Percentiles rank a stretch among this genome's conserved stretches.
phyloP scores from a whole-genome alignment of 2,329 filamentous ascomycete genomes.

The Paraphaeosphaeria sporulosa region DNA sequence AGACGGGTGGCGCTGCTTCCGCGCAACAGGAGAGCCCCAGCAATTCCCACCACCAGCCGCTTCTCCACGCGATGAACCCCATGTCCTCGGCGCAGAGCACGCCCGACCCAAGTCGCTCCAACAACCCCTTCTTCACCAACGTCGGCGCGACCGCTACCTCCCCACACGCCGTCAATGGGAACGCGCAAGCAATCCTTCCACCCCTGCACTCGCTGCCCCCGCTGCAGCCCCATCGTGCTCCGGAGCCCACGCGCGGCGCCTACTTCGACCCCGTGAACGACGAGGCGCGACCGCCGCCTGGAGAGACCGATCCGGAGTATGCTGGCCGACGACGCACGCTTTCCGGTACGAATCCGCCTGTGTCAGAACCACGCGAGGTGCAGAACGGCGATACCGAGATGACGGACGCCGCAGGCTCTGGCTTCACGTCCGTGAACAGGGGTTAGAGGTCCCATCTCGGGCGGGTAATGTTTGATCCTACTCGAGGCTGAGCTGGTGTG shows the following conservation, averaged over 20 bases:
- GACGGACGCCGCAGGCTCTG: constrained; percentile 43
- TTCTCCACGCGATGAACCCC: constrained; percentile 35
- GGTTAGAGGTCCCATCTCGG: constrained; percentile 23
- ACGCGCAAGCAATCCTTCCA: constrained; percentile 27
- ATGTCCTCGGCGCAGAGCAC: constrained; percentile 50
- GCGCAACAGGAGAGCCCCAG: constrained; percentile 26
- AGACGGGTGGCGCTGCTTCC: constrained; percentile 13
- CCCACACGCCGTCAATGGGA: constrained; percentile 43
- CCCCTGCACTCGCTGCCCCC: constrained; percentile 36
- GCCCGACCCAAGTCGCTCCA: constrained; percentile 43
- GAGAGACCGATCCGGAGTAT: constrained; percentile 31
- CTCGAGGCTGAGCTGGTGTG: neutral
- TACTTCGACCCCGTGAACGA: constrained; percentile 46
- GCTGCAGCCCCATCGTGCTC: constrained; percentile 32
- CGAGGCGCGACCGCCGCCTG: constrained; percentile 32
- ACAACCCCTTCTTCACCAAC: constrained; percentile 40
- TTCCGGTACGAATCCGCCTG: constrained; percentile 34
- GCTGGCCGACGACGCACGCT: constrained; percentile 34
- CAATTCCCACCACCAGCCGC: constrained; percentile 26
- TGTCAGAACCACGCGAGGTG: constrained; percentile 29
- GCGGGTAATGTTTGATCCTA: neutral
- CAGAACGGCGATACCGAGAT: constrained; percentile 53
- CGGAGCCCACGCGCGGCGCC: constrained; percentile 25
- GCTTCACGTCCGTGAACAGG: constrained; percentile 49
- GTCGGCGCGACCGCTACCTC: constrained; percentile 34